Base-by-base conservation (phyloP, 495 filamentous ascomycete genomes). In the Parathielavia appendiculata region DNA sequence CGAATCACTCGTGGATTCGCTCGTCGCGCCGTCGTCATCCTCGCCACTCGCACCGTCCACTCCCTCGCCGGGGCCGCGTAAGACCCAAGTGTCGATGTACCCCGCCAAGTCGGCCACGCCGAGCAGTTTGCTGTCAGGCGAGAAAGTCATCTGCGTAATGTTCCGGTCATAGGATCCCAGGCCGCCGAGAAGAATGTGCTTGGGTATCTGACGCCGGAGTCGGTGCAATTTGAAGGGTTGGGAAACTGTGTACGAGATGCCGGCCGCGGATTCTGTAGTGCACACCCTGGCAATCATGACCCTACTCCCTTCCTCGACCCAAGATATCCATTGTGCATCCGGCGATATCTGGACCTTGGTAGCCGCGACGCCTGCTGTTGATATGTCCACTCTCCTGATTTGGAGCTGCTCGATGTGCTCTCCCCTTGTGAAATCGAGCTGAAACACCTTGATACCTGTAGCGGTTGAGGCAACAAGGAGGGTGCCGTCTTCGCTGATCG, bases 81-180 rank as follows among this genome's bases (percentile, higher is more conserved):
- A 71, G 5, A 88, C 71, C 85, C 90, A 99, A 14, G 85, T 89
- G 67, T 97, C 92, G 32, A 99, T 79, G 69, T 85, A 87, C 30
- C 95, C 95, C 49, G 86, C 84, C 22, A 97, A 67, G 70, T 97
- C 95, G 36, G 86, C 83, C 14, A 84, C 81, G 9, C 85, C 88
- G 16, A 97, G 69, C 51, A 96, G 81, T 54, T 80, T 82, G 71
- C 90, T 90, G 63, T 95, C 87, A 7, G 84, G 75, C 10, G 91
- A 95, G 70, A 97, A 97, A 0, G 84, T 79, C 17, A 84, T 73
- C 43, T 89, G 83, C 20, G 80, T 87, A 41, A 97, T 84, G 23
- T 82, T 84, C 62, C 86, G 79, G 53, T 92, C 82, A 72, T 96
- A 97, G 7, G 73, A 73, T n/a, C 88, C 89, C 43, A 91, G 77